Percentiles rank a stretch among this genome's conserved stretches.
Conservation (phyloP, 2,329 filamentous ascomycete species). For the Pseudophaeomoniella oleicola region DNA sequence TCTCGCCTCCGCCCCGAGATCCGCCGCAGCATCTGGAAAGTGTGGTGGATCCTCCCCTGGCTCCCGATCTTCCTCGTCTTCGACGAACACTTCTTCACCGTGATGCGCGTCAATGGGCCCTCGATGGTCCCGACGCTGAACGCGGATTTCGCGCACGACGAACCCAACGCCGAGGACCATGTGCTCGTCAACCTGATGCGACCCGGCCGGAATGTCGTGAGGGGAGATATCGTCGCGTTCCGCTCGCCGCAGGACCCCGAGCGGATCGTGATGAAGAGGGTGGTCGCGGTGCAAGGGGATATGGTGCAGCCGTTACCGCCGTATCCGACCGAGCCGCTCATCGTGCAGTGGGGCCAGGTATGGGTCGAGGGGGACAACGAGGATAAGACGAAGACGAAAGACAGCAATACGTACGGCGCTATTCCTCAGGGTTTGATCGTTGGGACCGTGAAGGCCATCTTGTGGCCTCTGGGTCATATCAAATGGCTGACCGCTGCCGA, state of each 20-base stretch:
- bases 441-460: slow-evolving; percentile 56
- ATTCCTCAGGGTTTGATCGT: slow-evolving; percentile 61
- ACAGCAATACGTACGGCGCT: slow-evolving; percentile 86
- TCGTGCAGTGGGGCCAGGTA: slow-evolving; percentile 69
- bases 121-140: slow-evolving; percentile 74
- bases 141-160: slow-evolving; percentile 42
- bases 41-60: neutral
- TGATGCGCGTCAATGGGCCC: slow-evolving; percentile 28
- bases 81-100: slow-evolving; percentile 23
- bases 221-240: slow-evolving; percentile 64
- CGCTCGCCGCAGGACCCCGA: slow-evolving; percentile 11
- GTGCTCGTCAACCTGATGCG: slow-evolving; percentile 46
- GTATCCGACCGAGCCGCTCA: slow-evolving; percentile 38
- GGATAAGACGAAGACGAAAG: slow-evolving; percentile 50
- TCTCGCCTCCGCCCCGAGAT: neutral
- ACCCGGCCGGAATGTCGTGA: slow-evolving; percentile 41
- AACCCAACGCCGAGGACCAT: slow-evolving; percentile 27
- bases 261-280: slow-evolving; percentile 59
- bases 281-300: slow-evolving; percentile 72
- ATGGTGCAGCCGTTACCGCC: slow-evolving; percentile 51
- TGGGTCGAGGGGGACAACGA: slow-evolving; percentile 87
- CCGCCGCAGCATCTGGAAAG: neutral
- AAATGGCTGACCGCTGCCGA: no score
- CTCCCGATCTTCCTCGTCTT: slow-evolving; percentile 23
- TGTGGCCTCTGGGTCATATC: slow-evolving; percentile 42